Percentiles rank a stretch among this genome's conserved stretches.
Conservation (phyloP, 1,139 yeast species). For the Blastobotrys serpentis region DNA sequence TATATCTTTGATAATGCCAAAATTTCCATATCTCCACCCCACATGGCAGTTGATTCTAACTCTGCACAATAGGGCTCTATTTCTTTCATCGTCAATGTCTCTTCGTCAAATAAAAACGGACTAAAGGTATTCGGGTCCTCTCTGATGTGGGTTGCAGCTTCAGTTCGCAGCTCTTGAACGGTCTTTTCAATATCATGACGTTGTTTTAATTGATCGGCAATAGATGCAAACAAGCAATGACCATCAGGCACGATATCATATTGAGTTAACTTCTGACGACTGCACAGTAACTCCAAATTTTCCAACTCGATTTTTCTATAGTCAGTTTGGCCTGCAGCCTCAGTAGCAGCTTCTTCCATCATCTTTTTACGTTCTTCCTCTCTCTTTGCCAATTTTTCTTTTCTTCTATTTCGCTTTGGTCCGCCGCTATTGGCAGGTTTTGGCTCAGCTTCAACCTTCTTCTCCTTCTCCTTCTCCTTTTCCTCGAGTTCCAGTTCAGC, state of each 20-base stretch:
- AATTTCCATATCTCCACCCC: slow-evolving; percentile 97
- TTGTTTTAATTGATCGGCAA: slow-evolving; percentile 66
- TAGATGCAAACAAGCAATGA: slow-evolving; percentile 85
- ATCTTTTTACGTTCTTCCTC: slow-evolving; percentile 65
- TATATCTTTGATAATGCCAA: slow-evolving; percentile 70
- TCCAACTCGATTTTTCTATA: slow-evolving; percentile 68
- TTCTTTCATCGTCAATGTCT: slow-evolving; percentile 58
- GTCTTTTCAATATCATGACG: slow-evolving; percentile 48
- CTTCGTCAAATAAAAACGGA: slow-evolving; percentile 82
- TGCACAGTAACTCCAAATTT: slow-evolving; percentile 55
- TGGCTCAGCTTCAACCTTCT: slow-evolving; percentile 18
- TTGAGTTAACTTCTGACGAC: slow-evolving; percentile 49
- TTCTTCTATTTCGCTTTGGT: slow-evolving; percentile 72
- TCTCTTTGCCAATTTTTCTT: slow-evolving; percentile 75
- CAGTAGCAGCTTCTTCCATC: slow-evolving; percentile 66
- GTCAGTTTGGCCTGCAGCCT: slow-evolving; percentile 67
- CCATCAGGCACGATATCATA: slow-evolving; percentile 80
- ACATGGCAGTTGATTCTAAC: slow-evolving; percentile 71
- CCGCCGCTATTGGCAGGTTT: slow-evolving; percentile 27
- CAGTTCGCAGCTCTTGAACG: slow-evolving; percentile 56
- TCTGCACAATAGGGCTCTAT: slow-evolving; percentile 68
- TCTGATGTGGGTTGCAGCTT: slow-evolving; percentile 67
- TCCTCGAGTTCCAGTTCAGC: slow-evolving; percentile 46
- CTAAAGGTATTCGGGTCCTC: slow-evolving; percentile 64
- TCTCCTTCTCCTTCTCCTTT: slow-evolving; percentile 23